Evolutionary conservation across 176 grass and related monocot species (phyloP).

Genomic region (Cenchrus fungigraminus): DNA sequence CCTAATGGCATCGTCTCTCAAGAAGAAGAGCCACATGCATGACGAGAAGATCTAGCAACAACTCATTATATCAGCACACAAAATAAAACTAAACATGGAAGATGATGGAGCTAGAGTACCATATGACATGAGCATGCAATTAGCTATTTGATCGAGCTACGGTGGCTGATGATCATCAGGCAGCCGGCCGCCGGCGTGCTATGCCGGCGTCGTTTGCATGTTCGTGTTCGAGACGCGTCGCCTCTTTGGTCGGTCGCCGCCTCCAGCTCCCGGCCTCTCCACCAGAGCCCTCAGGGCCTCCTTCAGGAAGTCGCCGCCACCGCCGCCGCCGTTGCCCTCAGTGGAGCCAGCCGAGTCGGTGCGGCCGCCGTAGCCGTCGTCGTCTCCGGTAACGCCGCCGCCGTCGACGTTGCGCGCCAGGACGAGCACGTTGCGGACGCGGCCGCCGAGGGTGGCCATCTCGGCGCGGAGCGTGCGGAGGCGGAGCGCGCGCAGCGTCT

Average conservation of each 20-base stretch:
- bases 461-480: constrained; percentile 84
- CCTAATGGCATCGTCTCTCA: constrained; percentile 40
- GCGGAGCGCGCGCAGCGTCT: constrained; percentile 73
- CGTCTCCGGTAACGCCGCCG: constrained; percentile 3
- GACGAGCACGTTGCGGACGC: constrained; percentile 87
- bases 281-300: constrained; percentile 71
- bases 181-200: neutral
- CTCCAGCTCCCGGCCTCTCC: constrained; percentile 47
- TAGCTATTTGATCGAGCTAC: constrained; percentile 20
- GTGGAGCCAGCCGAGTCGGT: neutral
- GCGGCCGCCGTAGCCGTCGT: neutral
- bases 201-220: constrained; percentile 51
- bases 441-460: constrained; percentile 94
- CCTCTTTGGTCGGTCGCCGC: constrained; percentile 74
- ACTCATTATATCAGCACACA: constrained; percentile 31
- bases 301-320: constrained; percentile 54
- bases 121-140: constrained; percentile 45
- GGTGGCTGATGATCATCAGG: neutral
- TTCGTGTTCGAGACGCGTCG: constrained; percentile 69
- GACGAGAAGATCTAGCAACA: neutral
- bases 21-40: constrained; percentile 40
- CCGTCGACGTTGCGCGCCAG: constrained; percentile 53
- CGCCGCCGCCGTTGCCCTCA: neutral
- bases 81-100: constrained; percentile 16
- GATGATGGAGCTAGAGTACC: constrained; percentile 28